Conservation (phyloP, 2,329 filamentous ascomycete genomes). For the Ophiostoma australiae region DNA sequence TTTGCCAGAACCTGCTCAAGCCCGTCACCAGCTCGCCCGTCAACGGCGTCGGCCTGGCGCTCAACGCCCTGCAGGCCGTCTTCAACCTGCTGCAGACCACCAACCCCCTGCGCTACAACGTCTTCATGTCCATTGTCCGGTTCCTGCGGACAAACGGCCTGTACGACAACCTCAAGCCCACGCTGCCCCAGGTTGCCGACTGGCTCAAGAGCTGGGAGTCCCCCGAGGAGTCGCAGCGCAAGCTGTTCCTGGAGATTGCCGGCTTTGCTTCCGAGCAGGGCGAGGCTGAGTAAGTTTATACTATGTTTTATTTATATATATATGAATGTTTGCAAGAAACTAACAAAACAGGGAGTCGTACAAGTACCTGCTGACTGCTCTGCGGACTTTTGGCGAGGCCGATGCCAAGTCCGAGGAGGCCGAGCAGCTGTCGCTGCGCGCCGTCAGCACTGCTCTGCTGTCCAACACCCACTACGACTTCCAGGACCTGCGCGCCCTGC, state of each 20-base stretch:
- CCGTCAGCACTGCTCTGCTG: conserved; percentile 50
- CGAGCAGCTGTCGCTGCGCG: conserved; percentile 55
- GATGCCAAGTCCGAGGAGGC: conserved; percentile 56
- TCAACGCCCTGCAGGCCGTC: conserved; percentile 86
- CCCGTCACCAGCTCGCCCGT: conserved; percentile 80
- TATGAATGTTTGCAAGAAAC: conserved; percentile 9
- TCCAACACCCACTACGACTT: conserved; percentile 61
- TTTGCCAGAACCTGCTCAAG: conserved; percentile 85
- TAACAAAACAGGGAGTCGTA: conserved; percentile 51
- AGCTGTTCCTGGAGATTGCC: conserved; percentile 76
- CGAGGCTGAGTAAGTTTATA: conserved; percentile 62
- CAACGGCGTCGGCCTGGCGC: conserved; percentile 78
- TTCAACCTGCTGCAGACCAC: conserved; percentile 85
- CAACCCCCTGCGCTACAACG: conserved; percentile 79
- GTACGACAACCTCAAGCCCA: conserved; percentile 78
- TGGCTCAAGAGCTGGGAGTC: conserved; percentile 84
- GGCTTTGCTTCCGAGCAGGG: conserved; percentile 74
- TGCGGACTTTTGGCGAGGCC: conserved; percentile 55
- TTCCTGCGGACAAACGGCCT: conserved; percentile 70
- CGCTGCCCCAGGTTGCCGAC: conserved; percentile 68
- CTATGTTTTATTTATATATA: conserved; percentile 17
- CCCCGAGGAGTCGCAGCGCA: conserved; percentile 75
- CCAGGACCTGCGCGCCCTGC: conserved; percentile 74
- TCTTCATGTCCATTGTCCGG: conserved; percentile 81
- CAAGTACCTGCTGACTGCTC: conserved; percentile 60